Percentiles rank a stretch among this genome's conserved stretches.
phyloP scores from a whole-genome alignment of 2,329 filamentous ascomycete species.

The Drechslerella dactyloides region DNA sequence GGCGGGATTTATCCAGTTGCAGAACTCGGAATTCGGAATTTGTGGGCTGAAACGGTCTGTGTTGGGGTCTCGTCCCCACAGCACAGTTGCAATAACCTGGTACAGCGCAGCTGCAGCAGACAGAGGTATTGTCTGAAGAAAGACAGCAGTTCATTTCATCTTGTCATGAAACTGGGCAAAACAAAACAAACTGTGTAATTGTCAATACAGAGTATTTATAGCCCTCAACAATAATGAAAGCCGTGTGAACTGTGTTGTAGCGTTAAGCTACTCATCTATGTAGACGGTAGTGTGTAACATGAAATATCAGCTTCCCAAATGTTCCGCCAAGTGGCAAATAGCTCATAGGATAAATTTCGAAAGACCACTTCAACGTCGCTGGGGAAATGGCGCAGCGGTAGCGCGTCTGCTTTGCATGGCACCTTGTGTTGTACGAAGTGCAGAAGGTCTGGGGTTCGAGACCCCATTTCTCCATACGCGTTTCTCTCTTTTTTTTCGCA shows the following conservation, averaged over 20 bases:
- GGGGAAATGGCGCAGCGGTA: slow-evolving; percentile 50
- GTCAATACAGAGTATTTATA: too few species aligned
- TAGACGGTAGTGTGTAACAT: too few species aligned
- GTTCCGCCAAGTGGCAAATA: background rate
- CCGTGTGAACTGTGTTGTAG: too few species aligned
- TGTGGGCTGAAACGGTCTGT: background rate
- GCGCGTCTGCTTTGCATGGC: slow-evolving; percentile 48
- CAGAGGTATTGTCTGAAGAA: too few species aligned
- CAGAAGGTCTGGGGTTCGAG: slow-evolving; percentile 49
- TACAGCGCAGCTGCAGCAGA: too few species aligned
- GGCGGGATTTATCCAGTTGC: background rate
- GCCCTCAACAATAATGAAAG: too few species aligned
- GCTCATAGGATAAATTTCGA: background rate
- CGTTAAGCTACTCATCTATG: too few species aligned
- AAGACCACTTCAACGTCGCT: slow-evolving; percentile 7
- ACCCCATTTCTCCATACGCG: slow-evolving; percentile 37
- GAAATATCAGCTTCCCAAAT: too few species aligned
- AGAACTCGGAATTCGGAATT: background rate
- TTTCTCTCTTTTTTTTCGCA: background rate
- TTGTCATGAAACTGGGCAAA: too few species aligned
- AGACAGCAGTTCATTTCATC: too few species aligned
- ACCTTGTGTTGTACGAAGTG: slow-evolving; percentile 3
- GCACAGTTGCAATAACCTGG: background rate
- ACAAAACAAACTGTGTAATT: too few species aligned
- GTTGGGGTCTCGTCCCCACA: slow-evolving; percentile 3